Base-by-base conservation (phyloP, 108 stramenopile genomes). In the Licmophora abbreviata region DNA sequence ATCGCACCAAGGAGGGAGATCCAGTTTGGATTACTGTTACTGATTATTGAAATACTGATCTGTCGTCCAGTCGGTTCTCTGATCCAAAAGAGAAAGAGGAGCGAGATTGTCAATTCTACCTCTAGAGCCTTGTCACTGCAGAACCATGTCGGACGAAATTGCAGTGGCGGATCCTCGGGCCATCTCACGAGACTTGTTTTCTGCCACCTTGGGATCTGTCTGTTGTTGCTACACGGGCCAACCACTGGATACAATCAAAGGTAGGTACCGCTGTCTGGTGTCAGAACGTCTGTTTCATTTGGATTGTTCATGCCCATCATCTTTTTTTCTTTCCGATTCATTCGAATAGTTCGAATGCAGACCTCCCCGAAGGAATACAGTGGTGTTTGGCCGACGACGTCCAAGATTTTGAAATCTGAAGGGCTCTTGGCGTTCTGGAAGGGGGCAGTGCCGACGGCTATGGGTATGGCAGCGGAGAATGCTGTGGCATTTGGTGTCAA, bases 401-500 rank as follows among this genome's bases (percentile, higher is more conserved):
- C 18, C 0, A 40, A 51, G 14, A 83, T 85, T 47, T 50, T 86
- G 25, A 44, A 50, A 46, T 66, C 76, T 46, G 89, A 92, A 61
- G 78, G 80, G 11, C 22, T 77, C 7, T 5, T 58, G 8, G 75
- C 83, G 23, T 72, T 68, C 51, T 83, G 87, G 87, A 93, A 93
- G 61, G 92, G 91, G 18, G 74, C 86, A 0, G 79, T 93, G 1
- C 92, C 92, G 4, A 93, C 92, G 2, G 76, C 83, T 0, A 56
- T 81, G 51, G 92, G 92, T 6, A 93, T 93, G 92, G 67, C 83
- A 3, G 51, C 69, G 15, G 92, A 93, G 61, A 93, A 89, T 64
- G 83, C 76, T 32, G 83, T 93, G 87, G 92, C 92, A 32, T 93
- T 93, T 70, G 88, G 85, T 18, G 79, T 93, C 27, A 89, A 93